Evolutionary conservation across 805 yeast genomes (phyloP).

Genomic region (Kluyveromyces siamensis): DNA sequence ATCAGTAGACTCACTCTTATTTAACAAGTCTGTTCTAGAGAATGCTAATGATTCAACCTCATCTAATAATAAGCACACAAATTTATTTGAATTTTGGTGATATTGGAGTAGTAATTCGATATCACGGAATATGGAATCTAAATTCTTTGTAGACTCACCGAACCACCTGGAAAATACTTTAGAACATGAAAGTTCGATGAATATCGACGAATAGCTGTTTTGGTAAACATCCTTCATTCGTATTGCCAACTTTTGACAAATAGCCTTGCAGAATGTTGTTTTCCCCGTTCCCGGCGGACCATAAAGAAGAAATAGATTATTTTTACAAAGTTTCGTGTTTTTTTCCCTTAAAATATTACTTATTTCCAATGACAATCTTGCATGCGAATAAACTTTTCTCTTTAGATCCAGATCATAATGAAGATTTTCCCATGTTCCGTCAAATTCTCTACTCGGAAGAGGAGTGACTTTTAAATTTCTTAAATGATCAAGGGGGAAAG

Average conservation of each 20-base stretch:
- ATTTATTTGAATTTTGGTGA: constrained; percentile 9
- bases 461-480: constrained; percentile 11
- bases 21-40: constrained; percentile 29
- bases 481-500: constrained; percentile 13
- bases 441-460: constrained; percentile 26
- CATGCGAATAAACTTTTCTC: constrained; percentile 25
- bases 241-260: constrained; percentile 34
- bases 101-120: constrained; percentile 20
- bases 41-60: constrained; percentile 39
- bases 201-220: constrained; percentile 16
- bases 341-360: constrained; percentile 2
- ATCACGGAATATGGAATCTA: constrained; percentile 30
- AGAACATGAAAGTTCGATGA: constrained; percentile 37
- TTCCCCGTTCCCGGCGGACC: constrained; percentile 44
- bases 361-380: constrained; percentile 26
- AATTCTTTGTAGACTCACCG: constrained; percentile 38
- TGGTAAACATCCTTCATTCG: constrained; percentile 6
- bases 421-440: constrained; percentile 30
- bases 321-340: constrained; percentile 11
- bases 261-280: constrained; percentile 33
- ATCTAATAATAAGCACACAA: constrained; percentile 34
- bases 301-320: constrained; percentile 26
- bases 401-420: constrained; percentile 27
- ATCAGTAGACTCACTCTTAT: constrained; percentile 35
- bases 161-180: constrained; percentile 38